These are phyloP conservation scores for Diaporthe longicolla DNA, from an alignment of 2,329 filamentous ascomycete genomes.

Conservation along the genomic window DNA sequence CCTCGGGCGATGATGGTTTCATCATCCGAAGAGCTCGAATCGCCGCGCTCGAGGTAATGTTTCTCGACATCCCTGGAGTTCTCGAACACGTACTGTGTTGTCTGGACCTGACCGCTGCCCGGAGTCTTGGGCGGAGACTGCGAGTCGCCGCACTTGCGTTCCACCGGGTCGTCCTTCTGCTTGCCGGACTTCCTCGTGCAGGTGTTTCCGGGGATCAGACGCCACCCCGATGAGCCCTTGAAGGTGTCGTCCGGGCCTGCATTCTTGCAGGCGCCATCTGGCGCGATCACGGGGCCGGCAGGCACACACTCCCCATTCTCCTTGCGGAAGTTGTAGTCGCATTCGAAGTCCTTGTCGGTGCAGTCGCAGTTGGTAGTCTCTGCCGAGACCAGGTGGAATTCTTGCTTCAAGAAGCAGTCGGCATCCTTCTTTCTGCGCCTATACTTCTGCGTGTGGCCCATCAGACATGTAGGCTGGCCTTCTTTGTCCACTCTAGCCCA, in stretches of 20 bases:
- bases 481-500: slow-evolving; percentile 85
- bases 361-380: slow-evolving; percentile 85
- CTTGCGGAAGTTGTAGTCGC: slow-evolving; percentile 90
- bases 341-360: slow-evolving; percentile 89
- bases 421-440: slow-evolving; percentile 87
- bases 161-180: slow-evolving; percentile 79
- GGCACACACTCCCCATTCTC: slow-evolving; percentile 79
- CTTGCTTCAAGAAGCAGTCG: slow-evolving; percentile 88
- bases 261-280: slow-evolving; percentile 79
- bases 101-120: slow-evolving; percentile 76
- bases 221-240: slow-evolving; percentile 89
- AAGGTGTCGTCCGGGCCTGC: slow-evolving; percentile 78
- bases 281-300: slow-evolving; percentile 72
- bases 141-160: slow-evolving; percentile 81
- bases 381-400: slow-evolving; percentile 84
- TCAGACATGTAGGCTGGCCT: slow-evolving; percentile 87
- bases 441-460: slow-evolving; percentile 95
- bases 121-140: slow-evolving; percentile 63
- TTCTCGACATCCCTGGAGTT: slow-evolving; percentile 62
- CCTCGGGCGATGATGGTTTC: slow-evolving; percentile 77
- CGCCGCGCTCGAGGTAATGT: slow-evolving; percentile 84
- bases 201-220: slow-evolving; percentile 87
- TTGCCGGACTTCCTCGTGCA: slow-evolving; percentile 73
- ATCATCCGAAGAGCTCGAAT: slow-evolving; percentile 72
- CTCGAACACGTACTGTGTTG: slow-evolving; percentile 73